phyloP scores from a whole-genome alignment of 805 yeast genomes.

The Kuraishia ogatae region DNA sequence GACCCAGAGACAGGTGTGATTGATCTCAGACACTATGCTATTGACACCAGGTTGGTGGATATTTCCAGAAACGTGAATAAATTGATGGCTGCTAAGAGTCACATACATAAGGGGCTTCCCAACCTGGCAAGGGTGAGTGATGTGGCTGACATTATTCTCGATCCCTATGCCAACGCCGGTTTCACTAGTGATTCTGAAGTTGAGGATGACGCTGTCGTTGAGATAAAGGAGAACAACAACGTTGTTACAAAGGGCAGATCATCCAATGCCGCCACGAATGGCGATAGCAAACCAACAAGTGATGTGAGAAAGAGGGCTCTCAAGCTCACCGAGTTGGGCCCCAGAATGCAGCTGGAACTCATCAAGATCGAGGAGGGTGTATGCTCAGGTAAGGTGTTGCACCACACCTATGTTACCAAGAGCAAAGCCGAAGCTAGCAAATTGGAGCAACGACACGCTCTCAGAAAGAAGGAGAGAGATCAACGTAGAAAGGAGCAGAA shows the following conservation, averaged over 20 bases:
- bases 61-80: constrained; percentile 66
- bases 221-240: constrained; percentile 27
- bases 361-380: constrained; percentile 89
- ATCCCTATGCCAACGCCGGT: constrained; percentile 68
- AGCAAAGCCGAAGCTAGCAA: constrained; percentile 47
- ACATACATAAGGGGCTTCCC: constrained; percentile 58
- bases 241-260: constrained; percentile 15
- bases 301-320: constrained; percentile 69
- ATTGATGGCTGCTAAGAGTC: constrained; percentile 52
- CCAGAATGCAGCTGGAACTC: constrained; percentile 68
- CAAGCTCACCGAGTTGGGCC: constrained; percentile 88
- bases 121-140: constrained; percentile 60
- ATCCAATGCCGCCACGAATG: constrained; percentile 12
- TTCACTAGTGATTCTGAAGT: constrained; percentile 89
- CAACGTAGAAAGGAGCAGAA: constrained; percentile 72
- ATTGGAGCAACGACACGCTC: constrained; percentile 61
- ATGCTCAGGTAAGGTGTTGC: constrained; percentile 81
- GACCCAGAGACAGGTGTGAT: constrained; percentile 63
- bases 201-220: constrained; percentile 83
- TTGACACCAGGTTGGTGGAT: constrained; percentile 78
- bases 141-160: constrained; percentile 75
- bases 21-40: constrained; percentile 83
- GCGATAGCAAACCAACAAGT: constrained; percentile 8
- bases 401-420: constrained; percentile 67
- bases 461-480: constrained; percentile 51